A percentile compares a stretch with the other conserved stretches of the same genome.
phyloP scores from a whole-genome alignment of 2,329 filamentous ascomycete genomes.

The Didymosphaeria variabile region DNA sequence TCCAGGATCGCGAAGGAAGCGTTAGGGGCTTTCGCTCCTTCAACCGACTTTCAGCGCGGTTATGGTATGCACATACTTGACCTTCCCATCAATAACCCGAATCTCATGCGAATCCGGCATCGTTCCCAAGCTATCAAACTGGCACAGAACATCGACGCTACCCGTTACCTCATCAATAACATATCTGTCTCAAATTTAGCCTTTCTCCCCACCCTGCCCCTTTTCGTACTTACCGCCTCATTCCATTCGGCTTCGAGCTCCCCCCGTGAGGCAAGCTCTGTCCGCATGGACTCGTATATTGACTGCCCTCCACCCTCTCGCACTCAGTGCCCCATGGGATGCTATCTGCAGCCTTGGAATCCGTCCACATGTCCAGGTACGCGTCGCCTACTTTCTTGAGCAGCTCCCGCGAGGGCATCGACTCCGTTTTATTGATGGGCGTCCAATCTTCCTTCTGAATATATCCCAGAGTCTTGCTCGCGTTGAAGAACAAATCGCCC shows the following conservation, averaged over 20 bases:
- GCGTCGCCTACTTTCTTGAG: slow-evolving; percentile 39
- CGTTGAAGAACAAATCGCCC: slow-evolving; percentile 42
- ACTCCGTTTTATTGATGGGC: slow-evolving; percentile 23
- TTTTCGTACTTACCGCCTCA: slow-evolving; percentile 26
- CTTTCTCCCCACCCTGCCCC: not conserved
- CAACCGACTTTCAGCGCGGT: slow-evolving; percentile 31
- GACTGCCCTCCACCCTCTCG: slow-evolving; percentile 38
- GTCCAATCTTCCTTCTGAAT: slow-evolving; percentile 39
- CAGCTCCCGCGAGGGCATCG: slow-evolving; percentile 34
- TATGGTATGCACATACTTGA: slow-evolving; percentile 45
- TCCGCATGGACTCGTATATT: slow-evolving; percentile 38
- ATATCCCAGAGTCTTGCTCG: slow-evolving; percentile 37
- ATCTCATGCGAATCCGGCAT: slow-evolving; percentile 44
- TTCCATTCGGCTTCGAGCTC: slow-evolving; percentile 37
- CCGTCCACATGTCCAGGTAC: slow-evolving; percentile 46
- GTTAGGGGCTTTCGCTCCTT: not conserved
- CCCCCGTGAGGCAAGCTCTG: slow-evolving; percentile 34
- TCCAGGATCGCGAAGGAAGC: not conserved
- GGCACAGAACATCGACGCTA: slow-evolving; percentile 41
- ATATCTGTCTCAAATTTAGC: slow-evolving; percentile 22
- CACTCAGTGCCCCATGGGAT: slow-evolving; percentile 43
- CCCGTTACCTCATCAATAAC: slow-evolving; percentile 41
- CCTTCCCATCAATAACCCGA: slow-evolving; percentile 36
- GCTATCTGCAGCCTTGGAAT: slow-evolving; percentile 36
- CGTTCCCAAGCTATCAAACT: slow-evolving; percentile 40